A percentile compares a stretch with the other conserved stretches of the same genome.
Conservation (phyloP, 1,284 basidiomycete species). For the Moniliophthora roreri region DNA sequence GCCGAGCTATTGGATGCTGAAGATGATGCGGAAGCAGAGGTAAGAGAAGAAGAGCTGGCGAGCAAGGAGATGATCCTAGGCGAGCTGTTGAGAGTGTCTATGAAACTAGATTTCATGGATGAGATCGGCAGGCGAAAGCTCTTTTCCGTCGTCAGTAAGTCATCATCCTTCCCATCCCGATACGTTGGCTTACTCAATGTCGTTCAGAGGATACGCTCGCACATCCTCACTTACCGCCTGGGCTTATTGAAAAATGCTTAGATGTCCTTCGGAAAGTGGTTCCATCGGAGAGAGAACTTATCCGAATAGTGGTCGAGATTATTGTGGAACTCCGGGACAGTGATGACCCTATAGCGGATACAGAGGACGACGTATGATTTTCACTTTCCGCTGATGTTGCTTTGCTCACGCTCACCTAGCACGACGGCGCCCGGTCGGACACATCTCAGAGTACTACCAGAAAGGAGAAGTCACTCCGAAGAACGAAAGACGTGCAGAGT, state of each 20-base stretch:
- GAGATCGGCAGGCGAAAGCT: slow-evolving; percentile 94
- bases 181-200: slow-evolving; percentile 1
- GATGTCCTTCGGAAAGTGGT: slow-evolving; percentile 88
- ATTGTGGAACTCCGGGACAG: slow-evolving; percentile 82
- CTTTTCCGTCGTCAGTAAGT: slow-evolving; percentile 83
- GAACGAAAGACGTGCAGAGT: slow-evolving; percentile 43
- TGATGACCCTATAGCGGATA: slow-evolving; percentile 39
- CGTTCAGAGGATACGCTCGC: slow-evolving; percentile 82
- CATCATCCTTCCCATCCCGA: not conserved
- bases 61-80: slow-evolving; percentile 77
- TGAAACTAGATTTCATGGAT: slow-evolving; percentile 90
- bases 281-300: slow-evolving; percentile 86
- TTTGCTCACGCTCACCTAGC: slow-evolving; percentile 16
- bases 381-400: not conserved
- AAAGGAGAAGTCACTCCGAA: slow-evolving; percentile 36
- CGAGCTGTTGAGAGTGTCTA: slow-evolving; percentile 80
- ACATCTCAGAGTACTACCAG: slow-evolving; percentile 30
- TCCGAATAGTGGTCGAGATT: slow-evolving; percentile 92
- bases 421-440: slow-evolving; percentile 36
- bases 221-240: slow-evolving; percentile 77
- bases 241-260: slow-evolving; percentile 78
- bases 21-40: slow-evolving; percentile 45
- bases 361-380: slow-evolving; percentile 15
- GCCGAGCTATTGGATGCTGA: slow-evolving; percentile 38
- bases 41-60: slow-evolving; percentile 55